Evolutionary conservation across 257 asterid genomes (phyloP), one percentile per base, ranked within the genome.

Genomic region (Rauvolfia tetraphylla): DNA sequence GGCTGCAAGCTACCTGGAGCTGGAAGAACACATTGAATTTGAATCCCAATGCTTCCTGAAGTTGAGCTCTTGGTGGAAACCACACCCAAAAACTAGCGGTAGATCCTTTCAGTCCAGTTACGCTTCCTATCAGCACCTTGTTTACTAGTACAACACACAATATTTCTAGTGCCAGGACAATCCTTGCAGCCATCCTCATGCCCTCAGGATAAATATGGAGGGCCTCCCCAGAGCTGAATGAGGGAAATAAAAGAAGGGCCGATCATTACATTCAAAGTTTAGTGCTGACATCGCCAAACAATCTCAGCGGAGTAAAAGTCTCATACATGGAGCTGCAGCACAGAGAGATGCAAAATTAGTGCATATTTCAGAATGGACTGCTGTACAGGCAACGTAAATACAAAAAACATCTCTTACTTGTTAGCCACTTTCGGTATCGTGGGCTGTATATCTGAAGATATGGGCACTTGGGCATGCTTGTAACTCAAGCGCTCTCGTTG

Each of bases 231-330:
- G 85, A 29, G 84, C 74, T 67, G 82, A 83, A 79, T 67, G 74
- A 56, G 79, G 81, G 75, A 83, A 86, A 58, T 71, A 79, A 75
- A 61, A 57, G 61, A 46, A 11, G 81, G 44, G 7, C 51, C 73
- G 63, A 27, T 38, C 51, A 68, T 56, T 78, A 84, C 68, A 56
- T 77, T 85, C 73, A 85, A 70, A 80, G 70, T 75, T 74, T 81
- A 58, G 79, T 66, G 75, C 72, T 62, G 79, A 81, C 73, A 51
- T 82, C 69, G 36, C 77, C 78, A 81, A 81, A 74, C 77, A 77
- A 53, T 72, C 86, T 79, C 46, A 79, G 76, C 15, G 89, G 88
- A 71, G 85, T 34, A 79, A 81, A 84, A 75, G 84, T 79, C 73
- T 74, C 85, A 78, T 46, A 72, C 70, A 44, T 74, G 79, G 85